These are phyloP conservation scores for Fusarium anguioides DNA, from an alignment of 2,329 filamentous ascomycete genomes.

Conservation along the genomic window DNA sequence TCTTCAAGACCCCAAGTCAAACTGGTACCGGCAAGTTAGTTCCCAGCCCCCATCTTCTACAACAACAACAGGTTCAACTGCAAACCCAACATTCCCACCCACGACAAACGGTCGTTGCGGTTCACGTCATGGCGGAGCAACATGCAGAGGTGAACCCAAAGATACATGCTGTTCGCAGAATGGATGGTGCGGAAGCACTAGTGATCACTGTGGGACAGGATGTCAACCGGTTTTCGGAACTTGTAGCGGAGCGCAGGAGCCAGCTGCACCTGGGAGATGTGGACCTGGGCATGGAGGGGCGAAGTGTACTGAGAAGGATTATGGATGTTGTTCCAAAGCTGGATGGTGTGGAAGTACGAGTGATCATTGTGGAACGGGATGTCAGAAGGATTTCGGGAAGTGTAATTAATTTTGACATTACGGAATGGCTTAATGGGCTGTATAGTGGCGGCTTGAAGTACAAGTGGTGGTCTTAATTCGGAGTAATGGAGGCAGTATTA, in stretches of 20 bases:
- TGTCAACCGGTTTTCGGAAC: constrained; percentile 52
- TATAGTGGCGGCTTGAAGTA: too few species aligned
- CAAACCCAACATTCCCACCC: constrained; percentile 33
- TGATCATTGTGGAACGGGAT: constrained; percentile 55
- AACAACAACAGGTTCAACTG: constrained; percentile 7
- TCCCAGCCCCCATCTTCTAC: neutral
- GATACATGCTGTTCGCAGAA: constrained; percentile 40
- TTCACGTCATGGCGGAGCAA: constrained; percentile 32
- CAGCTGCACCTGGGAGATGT: constrained; percentile 41
- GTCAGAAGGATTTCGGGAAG: constrained; percentile 50
- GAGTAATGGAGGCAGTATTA: neutral
- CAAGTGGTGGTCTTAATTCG: too few species aligned
- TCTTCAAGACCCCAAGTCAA: constrained; percentile 61
- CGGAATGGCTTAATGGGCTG: too few species aligned
- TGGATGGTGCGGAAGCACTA: constrained; percentile 53
- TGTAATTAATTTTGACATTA: constrained; percentile 36
- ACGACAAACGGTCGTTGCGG: constrained; percentile 43
- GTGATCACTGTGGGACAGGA: constrained; percentile 54
- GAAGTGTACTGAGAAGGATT: constrained; percentile 43
- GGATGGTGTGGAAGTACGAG: constrained; percentile 54
- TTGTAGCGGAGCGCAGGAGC: constrained; percentile 37
- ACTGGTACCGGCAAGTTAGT: constrained; percentile 61
- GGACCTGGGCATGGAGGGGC: constrained; percentile 39
- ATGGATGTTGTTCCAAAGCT: constrained; percentile 46
- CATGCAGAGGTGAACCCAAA: constrained; percentile 32